Base-by-base conservation (phyloP, 1,284 basidiomycete species). In the Paramarasmius palmivorus region DNA sequence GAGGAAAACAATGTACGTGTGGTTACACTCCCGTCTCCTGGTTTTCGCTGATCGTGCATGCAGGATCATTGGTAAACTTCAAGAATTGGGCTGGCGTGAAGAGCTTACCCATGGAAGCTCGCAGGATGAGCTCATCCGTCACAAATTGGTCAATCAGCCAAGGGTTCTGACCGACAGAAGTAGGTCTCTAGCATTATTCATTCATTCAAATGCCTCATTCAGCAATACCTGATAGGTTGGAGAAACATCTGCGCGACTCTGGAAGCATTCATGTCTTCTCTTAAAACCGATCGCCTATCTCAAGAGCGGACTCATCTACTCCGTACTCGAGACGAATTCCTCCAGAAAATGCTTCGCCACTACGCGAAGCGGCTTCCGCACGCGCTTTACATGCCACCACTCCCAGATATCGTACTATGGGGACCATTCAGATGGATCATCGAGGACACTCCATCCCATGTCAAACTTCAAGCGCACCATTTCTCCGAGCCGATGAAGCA, bases 141-240 rank as follows among this genome's bases (percentile, higher is more conserved):
- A 44, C 20, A 38, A 36, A 25, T 32, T 49, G 25, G 47, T 35
- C 19, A 35, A 36, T n/a, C 32, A 49, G 47, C 15, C 47, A 34
- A 49, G 19, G 17, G 17, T 19, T 17, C 17, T 38, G 15, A 36
- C 34, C 10, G 34, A 35, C 6, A 23, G 34, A 49, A 25, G 47
- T 35, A 35, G n/a, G 36, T 7, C 10, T 8, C 32, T 32, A n/a
- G n/a, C n/a, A n/a, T n/a, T n/a, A n/a, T n/a, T 23, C 10, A 49
- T 4, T 12, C 23, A 2, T 15, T 48, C 12, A 12, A 32, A 32
- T 37, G n/a, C 29, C 17, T 19, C 7, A 9, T n/a, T 35, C 12
- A 6, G 12, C 4, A 32, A 32, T 15, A 7, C 10, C 3, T 23
- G 41, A 29, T 3, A 48, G 46, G 19, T 12, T 48, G 46, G 46